Conservation (phyloP, 495 filamentous ascomycete species). For the Amniculicola lignicola region DNA sequence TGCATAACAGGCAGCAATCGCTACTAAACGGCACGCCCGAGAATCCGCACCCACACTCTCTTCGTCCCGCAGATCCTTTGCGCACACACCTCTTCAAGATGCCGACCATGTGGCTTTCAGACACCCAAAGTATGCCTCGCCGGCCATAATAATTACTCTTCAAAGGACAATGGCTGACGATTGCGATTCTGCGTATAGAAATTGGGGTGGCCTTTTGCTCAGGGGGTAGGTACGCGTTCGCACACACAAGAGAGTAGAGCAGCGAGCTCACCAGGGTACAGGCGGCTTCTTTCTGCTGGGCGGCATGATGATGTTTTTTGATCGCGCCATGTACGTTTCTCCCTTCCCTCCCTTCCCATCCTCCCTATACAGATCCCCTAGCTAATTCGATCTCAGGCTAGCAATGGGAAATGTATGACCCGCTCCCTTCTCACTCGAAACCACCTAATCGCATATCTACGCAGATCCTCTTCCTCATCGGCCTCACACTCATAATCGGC, state of each 20-base stretch:
- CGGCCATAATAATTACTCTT: background rate
- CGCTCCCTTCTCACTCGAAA: background rate
- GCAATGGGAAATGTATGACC: slow-evolving; percentile 79
- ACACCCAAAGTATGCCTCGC: slow-evolving; percentile 77
- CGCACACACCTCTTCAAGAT: slow-evolving; percentile 40
- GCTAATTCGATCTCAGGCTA: slow-evolving; percentile 50
- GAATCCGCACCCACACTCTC: too few species aligned
- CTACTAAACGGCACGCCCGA: too few species aligned
- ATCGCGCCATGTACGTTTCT: slow-evolving; percentile 75
- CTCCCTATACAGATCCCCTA: background rate
- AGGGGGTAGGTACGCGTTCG: slow-evolving; percentile 70
- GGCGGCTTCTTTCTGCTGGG: slow-evolving; percentile 91
- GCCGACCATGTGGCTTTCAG: slow-evolving; percentile 90
- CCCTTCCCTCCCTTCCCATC: background rate
- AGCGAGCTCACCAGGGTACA: too few species aligned
- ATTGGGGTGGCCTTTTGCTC: slow-evolving; percentile 94
- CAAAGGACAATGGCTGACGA: slow-evolving; percentile 7
- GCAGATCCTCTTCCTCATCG: slow-evolving; percentile 94
- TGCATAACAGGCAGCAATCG: slow-evolving; percentile 2
- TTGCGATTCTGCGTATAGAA: slow-evolving; percentile 53
- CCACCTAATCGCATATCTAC: slow-evolving; percentile 2
- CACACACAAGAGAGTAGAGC: too few species aligned
- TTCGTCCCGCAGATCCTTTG: too few species aligned
- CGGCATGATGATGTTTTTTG: slow-evolving; percentile 94
- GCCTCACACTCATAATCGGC: slow-evolving; percentile 93